phyloP scores from a whole-genome alignment of 2,329 filamentous ascomycete genomes.

The Fusarium armeniacum region DNA sequence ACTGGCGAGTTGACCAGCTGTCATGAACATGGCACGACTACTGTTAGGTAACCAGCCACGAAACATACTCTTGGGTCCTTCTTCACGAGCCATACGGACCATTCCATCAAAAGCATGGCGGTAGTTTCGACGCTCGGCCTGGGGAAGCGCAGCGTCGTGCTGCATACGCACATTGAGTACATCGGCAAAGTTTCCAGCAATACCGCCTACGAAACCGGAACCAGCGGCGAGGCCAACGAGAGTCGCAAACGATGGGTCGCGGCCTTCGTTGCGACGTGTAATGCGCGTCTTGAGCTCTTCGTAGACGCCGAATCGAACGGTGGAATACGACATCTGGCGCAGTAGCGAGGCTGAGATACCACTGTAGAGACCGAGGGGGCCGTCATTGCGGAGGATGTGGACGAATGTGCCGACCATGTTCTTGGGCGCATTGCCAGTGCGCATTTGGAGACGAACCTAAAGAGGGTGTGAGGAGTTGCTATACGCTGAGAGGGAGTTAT shows the following conservation, averaged over 20 bases:
- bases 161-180: conserved; percentile 99
- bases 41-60: conserved; percentile 88
- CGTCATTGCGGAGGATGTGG: conserved; percentile 83
- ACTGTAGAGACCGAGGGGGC: conserved; percentile 85
- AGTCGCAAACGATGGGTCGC: conserved; percentile 76
- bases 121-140: conserved; percentile 84
- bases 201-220: conserved; percentile 88
- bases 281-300: conserved; percentile 85
- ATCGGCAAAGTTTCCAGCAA: conserved; percentile 94
- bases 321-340: conserved; percentile 95
- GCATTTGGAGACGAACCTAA: conserved; percentile 89
- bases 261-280: conserved; percentile 62
- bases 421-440: conserved; percentile 79
- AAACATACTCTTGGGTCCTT: conserved; percentile 83
- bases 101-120: conserved; percentile 89
- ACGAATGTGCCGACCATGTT: conserved; percentile 89
- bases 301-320: conserved; percentile 96
- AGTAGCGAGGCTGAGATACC: conserved; percentile 93
- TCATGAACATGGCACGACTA: conserved; percentile 87
- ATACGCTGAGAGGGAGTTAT: neutral
- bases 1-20: conserved; percentile 83
- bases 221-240: conserved; percentile 85
- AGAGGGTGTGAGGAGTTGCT: conserved; percentile 22
- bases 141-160: conserved; percentile 84
- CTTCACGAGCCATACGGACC: conserved; percentile 86